Conservation (phyloP, 192 early-diverging fungal species). For the Ambispora gerdemannii region DNA sequence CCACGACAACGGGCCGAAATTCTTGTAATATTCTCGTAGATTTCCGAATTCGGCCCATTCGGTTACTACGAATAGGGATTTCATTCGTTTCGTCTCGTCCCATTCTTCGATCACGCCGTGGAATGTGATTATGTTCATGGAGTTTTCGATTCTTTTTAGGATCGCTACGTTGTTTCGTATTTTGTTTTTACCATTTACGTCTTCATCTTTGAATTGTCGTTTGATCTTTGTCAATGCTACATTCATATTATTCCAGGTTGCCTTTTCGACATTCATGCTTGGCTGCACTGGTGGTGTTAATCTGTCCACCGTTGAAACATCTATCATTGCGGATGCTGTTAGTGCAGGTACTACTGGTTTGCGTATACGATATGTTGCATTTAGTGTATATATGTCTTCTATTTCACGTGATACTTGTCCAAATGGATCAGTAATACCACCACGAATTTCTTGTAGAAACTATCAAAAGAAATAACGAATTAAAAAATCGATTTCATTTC, state of each 20-base stretch:
- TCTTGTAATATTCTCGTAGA: constrained; percentile 34
- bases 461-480: background rate
- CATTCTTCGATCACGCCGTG: background rate
- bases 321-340: background rate
- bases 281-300: background rate
- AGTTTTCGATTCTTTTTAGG: background rate
- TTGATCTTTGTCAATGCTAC: background rate
- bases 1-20: constrained; percentile 4
- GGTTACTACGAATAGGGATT: constrained; percentile 1
- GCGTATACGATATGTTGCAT: background rate
- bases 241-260: background rate
- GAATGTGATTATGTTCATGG: background rate
- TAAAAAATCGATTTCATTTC: background rate
- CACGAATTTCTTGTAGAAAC: constrained; percentile 6
- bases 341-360: background rate
- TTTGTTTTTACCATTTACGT: background rate
- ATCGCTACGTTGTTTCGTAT: constrained; percentile 1
- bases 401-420: background rate
- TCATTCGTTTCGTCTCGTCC: background rate
- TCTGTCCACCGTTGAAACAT: background rate
- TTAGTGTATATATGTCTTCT: background rate
- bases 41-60: constrained; percentile 26
- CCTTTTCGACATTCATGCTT: background rate
- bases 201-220: background rate
- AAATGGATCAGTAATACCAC: background rate